Evolutionary conservation across 139 green algal genomes (phyloP), one percentile per base, ranked within the genome.

Genomic region (Picochlorum costavermella): DNA sequence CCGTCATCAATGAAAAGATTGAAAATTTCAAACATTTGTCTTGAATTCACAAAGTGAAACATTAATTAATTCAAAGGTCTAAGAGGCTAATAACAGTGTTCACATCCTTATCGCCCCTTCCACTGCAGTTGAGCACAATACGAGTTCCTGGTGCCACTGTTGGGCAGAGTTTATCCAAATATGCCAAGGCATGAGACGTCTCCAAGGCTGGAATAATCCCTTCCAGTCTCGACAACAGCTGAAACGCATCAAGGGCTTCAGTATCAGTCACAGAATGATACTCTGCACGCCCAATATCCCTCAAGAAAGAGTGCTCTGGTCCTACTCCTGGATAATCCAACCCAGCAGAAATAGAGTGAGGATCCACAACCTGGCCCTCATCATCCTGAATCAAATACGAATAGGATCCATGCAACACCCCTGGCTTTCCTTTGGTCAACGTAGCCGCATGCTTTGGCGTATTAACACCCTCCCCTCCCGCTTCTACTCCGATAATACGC

Each of bases 141-240:
- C 76, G 80, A 3, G 81, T 88, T 48, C 86, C 86, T 51, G 86
- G 72, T 11, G 79, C 60, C 28, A 99, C 68, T 9, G 78, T 86
- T 13, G 92, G 90, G 53, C 79, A 86, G 40, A 96, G 74, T 67
- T 79, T 83, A 66, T 90, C 83, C 11, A 99, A 76, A 82, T 94
- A 92, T 10, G 94, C 94, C 44, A 99, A 76, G 1, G 92, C 94
- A 73, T 99, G 94, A 28, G 76, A 88, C 20, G 94, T 98, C 78
- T 99, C 94, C 64, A 99, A 77, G 0, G 94, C 93, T 13, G 93
- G 93, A 64, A 98, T 98, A 75, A 99, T 98, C 65, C 93, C 93
- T 81, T 99, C 93, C 56, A 95, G 68, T 60, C 73, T 76, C 12
- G 82, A 85, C 53, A 97, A 44, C 30, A 65, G 68, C 77, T 92